Evolutionary conservation across 108 stramenopile genomes (phyloP).

Genomic region (Aurantiochytrium sp.): DNA sequence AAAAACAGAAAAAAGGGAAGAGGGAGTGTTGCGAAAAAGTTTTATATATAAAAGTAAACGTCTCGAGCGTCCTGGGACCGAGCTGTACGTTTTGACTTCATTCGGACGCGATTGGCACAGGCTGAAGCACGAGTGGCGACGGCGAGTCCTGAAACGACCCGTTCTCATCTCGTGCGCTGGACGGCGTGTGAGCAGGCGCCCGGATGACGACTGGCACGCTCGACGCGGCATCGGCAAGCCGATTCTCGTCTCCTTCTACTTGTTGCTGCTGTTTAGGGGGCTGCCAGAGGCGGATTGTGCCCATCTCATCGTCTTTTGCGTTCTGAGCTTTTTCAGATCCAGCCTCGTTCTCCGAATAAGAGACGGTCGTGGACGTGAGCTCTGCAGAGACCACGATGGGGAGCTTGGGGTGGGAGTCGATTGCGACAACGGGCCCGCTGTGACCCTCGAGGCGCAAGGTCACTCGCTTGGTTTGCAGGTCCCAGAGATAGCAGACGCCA

Average conservation of each 20-base stretch:
- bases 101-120: too few species aligned
- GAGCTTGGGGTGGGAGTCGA: conserved; percentile 54
- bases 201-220: neutral
- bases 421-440: conserved; percentile 63
- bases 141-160: neutral
- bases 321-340: too few species aligned
- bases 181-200: neutral
- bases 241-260: neutral
- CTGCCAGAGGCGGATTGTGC: neutral
- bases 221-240: neutral
- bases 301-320: neutral
- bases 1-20: too few species aligned
- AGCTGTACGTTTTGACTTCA: too few species aligned
- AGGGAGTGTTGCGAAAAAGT: too few species aligned
- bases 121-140: too few species aligned
- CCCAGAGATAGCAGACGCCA: conserved; percentile 73
- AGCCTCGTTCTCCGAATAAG: too few species aligned
- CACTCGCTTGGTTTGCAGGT: conserved; percentile 64
- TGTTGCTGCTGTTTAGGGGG: neutral
- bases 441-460: conserved; percentile 68
- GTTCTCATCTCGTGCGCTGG: neutral
- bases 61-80: neutral
- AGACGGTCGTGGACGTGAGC: neutral
- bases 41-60: too few species aligned
- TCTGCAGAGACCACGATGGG: conserved; percentile 9